Conservation (phyloP, 1,139 yeast species). For the Debaryomyces fabryi region DNA sequence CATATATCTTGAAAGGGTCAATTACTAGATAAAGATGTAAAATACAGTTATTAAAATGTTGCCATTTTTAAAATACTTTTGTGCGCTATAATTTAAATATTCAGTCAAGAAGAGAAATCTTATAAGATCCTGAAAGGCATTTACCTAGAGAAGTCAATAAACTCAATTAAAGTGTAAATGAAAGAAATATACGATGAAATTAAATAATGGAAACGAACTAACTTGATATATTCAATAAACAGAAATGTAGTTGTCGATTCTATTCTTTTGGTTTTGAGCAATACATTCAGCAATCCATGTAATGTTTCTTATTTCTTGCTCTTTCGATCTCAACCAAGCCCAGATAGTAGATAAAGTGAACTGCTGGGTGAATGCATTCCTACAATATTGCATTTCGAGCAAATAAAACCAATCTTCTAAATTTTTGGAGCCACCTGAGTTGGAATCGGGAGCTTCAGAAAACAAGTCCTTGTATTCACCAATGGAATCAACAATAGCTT, state of each 20-base stretch:
- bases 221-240: conserved; percentile 49
- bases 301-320: conserved; percentile 94
- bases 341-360: conserved; percentile 88
- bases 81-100: conserved; percentile 1
- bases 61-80: not conserved
- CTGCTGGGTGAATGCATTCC: conserved; percentile 94
- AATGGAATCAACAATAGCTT: conserved; percentile 68
- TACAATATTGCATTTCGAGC: conserved; percentile 89
- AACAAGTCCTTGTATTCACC: conserved; percentile 77
- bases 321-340: conserved; percentile 96
- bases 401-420: conserved; percentile 93
- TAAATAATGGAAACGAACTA: not conserved
- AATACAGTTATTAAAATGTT: not conserved
- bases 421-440: conserved; percentile 51
- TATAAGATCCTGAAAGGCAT: not conserved
- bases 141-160: not conserved
- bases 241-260: conserved; percentile 76
- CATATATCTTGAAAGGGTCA: not conserved
- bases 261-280: conserved; percentile 83
- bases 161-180: not conserved
- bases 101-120: not conserved
- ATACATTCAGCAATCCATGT: conserved; percentile 99
- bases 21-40: not conserved
- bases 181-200: conserved; percentile 3
- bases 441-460: conserved; percentile 41